Evolutionary conservation across 345 rosid genomes (phyloP), one percentile per base, ranked within the genome.

Genomic region (Citrus mangshanensis): DNA sequence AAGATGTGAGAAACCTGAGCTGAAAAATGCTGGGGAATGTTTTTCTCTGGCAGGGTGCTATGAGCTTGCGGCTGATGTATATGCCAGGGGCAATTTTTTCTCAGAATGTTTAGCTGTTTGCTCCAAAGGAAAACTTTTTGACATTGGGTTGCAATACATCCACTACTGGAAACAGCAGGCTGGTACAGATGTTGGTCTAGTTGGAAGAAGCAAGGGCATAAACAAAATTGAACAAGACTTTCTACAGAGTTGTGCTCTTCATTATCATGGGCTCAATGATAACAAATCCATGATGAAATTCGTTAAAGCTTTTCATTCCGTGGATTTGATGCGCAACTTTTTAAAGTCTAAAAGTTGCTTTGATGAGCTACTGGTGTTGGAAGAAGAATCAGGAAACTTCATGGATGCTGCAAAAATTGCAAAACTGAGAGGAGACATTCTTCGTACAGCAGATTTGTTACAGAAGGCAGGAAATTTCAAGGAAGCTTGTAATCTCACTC

Each of bases 11-110:
- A 80, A 82, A 30, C 70, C 82, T 64, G 77, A 79, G 22, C 30
- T 77, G 42, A 81, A 80, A 72, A 85, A 72, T 77, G 91, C 89
- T 13, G 91, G 88, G 46, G 87, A 85, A 18, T 85, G 91, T 72
- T 85, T 88, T 69, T 34, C n/a, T 76, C 85, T 59, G 18, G 87
- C 87, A 25, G 75, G 82, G 63, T 6, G 70, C 34, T 85, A 82
- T 74, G 46, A 34, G 56, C 59, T 25, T 62, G 89, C 87, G 64
- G 89, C 88, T 8, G 84, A 87, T 60, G 85, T 77, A 7, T 88
- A 83, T 75, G 88, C 88, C 1, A 77, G 37, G 28, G 86, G 81
- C 46, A 80, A 77, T 30, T 8, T 75, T 63, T 86, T 82, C 73
- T 83, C 81, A 0, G 77, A 84, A 79, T 89, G 87, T 67, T 72